Evolutionary conservation across 257 asterid species (phyloP), one percentile per base, ranked within the genome.

Genomic region (Fraxinus cuspidata): DNA sequence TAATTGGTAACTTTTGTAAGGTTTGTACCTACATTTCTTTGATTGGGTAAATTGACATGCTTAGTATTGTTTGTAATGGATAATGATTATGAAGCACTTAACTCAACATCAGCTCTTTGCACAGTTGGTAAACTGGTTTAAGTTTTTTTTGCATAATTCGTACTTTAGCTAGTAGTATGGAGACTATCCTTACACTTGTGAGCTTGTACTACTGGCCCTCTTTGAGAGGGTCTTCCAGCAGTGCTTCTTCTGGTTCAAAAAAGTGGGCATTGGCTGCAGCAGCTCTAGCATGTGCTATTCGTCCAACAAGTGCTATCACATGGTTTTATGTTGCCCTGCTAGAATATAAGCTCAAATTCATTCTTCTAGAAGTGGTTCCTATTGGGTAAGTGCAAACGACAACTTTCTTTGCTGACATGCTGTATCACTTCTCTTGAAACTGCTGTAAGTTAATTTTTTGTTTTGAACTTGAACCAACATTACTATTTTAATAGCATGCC

Each of bases 201-300:
- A 90, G 97, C 85, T 87, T 96, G 51, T 93, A 88, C 82, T 86
- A 92, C 83, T 96, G 98, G 98, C 97, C 98, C 77, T 96, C 94
- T 85, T 81, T 96, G 88, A 87, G 94, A 86, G 74, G 32, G 6
- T 83, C 91, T 31, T 71, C 87, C 28, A 40, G 74, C 40, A 78
- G 79, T 78, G 77, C 80, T 77, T 60, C 86, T 8, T 74, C 79
- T 71, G 77, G 84, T 72, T 89, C 91, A 31, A 92, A 97, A 87
- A 91, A 77, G 81, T 86, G 78, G 79, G 99, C 90, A 35, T 85
- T 96, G 88, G 88, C 80, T 37, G 28, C 83, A 81, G 97, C 99
- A 2, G 97, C 97, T 56, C 70, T 92, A 32, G 93, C 99, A 21
- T 96, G 99, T 81, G 97, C 97, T 27, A 73, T 93, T 82, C 92